Evolutionary conservation across 192 early-diverging fungal genomes (phyloP).

Genomic region (Coemansia sp.): DNA sequence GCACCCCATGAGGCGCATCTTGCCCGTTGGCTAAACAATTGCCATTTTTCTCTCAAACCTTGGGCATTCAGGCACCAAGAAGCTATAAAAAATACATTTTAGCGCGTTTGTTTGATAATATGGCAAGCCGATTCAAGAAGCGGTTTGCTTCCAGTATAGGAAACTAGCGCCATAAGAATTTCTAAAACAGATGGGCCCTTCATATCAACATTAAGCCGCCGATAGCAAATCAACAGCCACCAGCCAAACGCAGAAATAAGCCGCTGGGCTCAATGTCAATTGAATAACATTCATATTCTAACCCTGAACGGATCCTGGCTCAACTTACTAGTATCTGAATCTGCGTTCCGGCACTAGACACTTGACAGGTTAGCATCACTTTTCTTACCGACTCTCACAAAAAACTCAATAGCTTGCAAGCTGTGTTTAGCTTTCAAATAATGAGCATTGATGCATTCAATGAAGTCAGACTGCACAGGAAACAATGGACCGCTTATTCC

Average conservation of each 20-base stretch:
- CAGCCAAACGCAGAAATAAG: not conserved
- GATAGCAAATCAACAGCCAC: not conserved
- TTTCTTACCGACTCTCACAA: too few relatives aligned
- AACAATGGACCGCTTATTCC: constrained; percentile 1
- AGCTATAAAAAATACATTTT: not conserved
- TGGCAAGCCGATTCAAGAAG: constrained; percentile 10
- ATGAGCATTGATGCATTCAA: not conserved
- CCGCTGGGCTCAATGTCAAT: not conserved
- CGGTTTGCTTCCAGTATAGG: not conserved
- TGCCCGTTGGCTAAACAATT: not conserved
- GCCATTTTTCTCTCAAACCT: not conserved
- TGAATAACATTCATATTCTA: not conserved
- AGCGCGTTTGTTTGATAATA: not conserved
- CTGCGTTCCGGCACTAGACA: not conserved
- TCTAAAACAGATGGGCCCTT: not conserved
- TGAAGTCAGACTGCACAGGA: not conserved
- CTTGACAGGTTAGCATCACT: too few relatives aligned
- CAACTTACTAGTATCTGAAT: not conserved
- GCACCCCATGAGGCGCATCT: not conserved
- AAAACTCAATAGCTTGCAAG: not conserved
- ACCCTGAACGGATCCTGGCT: not conserved
- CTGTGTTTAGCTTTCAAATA: not conserved
- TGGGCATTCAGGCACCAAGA: not conserved
- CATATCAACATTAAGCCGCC: constrained; percentile 1
- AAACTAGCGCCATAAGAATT: not conserved